phyloP scores from a whole-genome alignment of 208 protist species.

The Trypanosoma melophagium region DNA sequence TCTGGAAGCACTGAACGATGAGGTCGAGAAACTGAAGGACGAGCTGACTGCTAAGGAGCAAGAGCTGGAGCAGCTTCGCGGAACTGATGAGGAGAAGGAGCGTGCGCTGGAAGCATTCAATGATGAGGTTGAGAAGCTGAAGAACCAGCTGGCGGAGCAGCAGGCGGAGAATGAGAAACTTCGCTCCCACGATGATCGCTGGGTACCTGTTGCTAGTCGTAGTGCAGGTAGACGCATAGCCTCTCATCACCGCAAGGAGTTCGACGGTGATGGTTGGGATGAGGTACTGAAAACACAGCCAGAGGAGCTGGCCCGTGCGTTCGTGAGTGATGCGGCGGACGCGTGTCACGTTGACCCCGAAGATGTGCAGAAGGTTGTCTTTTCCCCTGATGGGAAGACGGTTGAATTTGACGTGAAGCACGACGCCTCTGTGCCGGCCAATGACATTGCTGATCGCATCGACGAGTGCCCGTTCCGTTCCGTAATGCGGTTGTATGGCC shows the following conservation, averaged over 20 bases:
- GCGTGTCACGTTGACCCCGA: not conserved
- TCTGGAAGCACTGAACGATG: conserved; percentile 8
- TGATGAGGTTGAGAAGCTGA: not conserved
- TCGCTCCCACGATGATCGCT: not conserved
- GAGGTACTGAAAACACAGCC: not conserved
- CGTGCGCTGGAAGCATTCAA: not conserved
- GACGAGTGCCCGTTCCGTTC: conserved; percentile 7
- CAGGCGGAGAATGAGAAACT: conserved; percentile 14
- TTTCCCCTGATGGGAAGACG: not conserved
- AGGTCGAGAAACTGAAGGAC: conserved; percentile 26
- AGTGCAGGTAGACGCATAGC: not conserved
- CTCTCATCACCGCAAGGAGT: not conserved
- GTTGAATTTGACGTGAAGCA: not conserved
- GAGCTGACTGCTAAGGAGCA: conserved; percentile 15
- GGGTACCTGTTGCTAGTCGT: not conserved
- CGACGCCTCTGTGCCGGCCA: not conserved
- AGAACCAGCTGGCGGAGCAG: not conserved
- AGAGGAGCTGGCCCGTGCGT: not conserved
- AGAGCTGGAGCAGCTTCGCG: not conserved
- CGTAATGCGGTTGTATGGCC: conserved; percentile 3
- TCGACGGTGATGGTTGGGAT: not conserved
- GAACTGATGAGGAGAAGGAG: not conserved
- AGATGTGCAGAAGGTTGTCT: not conserved
- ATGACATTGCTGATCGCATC: not conserved
- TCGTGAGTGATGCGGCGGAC: not conserved